These are phyloP conservation scores for Globisporangium mamillatum DNA, from an alignment of 352 stramenopile species.

Conservation along the genomic window DNA sequence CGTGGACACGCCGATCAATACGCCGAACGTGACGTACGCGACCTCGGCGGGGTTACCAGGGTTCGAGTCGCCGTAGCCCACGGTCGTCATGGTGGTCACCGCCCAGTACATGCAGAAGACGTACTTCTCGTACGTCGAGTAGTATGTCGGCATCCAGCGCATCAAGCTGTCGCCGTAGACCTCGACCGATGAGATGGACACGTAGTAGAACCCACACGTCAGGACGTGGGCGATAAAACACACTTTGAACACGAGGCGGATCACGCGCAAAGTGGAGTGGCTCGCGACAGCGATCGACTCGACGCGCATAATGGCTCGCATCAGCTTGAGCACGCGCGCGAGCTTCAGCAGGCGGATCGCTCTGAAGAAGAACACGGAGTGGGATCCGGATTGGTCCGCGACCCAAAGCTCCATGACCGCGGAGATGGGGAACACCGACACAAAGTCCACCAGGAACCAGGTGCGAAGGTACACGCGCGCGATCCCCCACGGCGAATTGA, in stretches of 20 bases:
- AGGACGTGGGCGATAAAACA: conserved; percentile 61
- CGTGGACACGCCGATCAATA: conserved; percentile 60
- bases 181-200: conserved; percentile 30
- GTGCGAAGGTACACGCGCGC: conserved; percentile 48
- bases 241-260: conserved; percentile 59
- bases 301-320: conserved; percentile 56
- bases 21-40: conserved; percentile 45
- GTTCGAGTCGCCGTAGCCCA: conserved; percentile 72
- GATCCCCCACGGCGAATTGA: conserved; percentile 25
- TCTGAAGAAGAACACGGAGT: conserved; percentile 53
- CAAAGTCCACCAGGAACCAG: conserved; percentile 74
- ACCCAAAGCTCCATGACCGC: conserved; percentile 27
- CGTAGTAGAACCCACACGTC: conserved; percentile 63
- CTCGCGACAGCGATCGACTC: conserved; percentile 45
- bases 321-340: conserved; percentile 82
- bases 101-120: conserved; percentile 77
- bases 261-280: conserved; percentile 52
- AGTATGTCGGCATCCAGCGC: conserved; percentile 24
- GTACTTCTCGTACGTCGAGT: conserved; percentile 53
- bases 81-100: conserved; percentile 76
- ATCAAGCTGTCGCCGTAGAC: conserved; percentile 33
- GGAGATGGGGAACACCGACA: conserved; percentile 59
- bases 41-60: conserved; percentile 58
- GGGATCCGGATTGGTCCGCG: conserved; percentile 13
- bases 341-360: conserved; percentile 83